Percentiles rank a stretch among this genome's conserved stretches.
These are phyloP conservation scores for Deinandra increscens DNA, from an alignment of 129 eudicot species.

Conservation along the genomic window DNA sequence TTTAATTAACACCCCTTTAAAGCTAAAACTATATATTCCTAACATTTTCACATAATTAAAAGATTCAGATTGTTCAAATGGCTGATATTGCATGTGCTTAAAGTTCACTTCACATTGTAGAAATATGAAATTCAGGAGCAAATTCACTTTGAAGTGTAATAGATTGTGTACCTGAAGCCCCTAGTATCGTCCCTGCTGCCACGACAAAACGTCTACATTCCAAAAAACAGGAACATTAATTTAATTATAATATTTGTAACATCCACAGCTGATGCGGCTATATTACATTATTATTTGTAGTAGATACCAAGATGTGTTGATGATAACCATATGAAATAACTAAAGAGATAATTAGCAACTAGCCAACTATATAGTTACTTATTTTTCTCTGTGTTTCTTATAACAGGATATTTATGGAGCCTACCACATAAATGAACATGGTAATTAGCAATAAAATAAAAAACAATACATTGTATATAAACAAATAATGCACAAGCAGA, in stretches of 20 bases:
- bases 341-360: neutral
- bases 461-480: neutral
- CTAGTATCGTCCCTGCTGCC: conserved; percentile 93
- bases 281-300: neutral
- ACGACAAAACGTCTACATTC: conserved; percentile 84
- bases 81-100: too few relatives aligned
- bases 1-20: neutral
- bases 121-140: neutral
- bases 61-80: too few relatives aligned
- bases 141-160: neutral
- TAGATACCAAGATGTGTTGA: neutral
- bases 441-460: neutral
- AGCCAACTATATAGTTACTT: neutral
- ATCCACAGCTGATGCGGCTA: too few relatives aligned
- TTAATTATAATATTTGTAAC: neutral
- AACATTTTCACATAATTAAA: neutral
- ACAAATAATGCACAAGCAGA: neutral
- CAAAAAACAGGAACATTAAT: neutral
- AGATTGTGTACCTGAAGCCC: conserved; percentile 65
- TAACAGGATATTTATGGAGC: too few relatives aligned
- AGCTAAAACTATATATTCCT: neutral
- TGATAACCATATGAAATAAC: neutral
- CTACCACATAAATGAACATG: neutral
- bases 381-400: too few relatives aligned
- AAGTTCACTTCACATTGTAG: neutral